These are phyloP conservation scores for Hericium alpestre DNA, from an alignment of 768 basidiomycete genomes.

Conservation along the genomic window DNA sequence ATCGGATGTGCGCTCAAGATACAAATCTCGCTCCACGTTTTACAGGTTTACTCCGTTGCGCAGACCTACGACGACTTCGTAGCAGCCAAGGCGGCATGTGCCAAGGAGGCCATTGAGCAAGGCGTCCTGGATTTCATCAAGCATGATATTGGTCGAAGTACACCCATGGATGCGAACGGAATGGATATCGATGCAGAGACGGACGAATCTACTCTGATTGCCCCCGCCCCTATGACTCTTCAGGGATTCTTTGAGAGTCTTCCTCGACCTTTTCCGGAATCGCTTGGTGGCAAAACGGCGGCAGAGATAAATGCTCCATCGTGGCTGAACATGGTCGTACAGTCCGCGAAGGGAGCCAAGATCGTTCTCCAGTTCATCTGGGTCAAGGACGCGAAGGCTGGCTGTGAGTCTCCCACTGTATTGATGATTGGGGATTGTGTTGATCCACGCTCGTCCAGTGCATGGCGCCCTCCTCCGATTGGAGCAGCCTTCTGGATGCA, in stretches of 20 bases:
- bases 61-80: constrained; percentile 28
- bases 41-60: constrained; percentile 41
- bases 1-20: constrained; percentile 51
- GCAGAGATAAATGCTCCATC: constrained; percentile 43
- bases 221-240: constrained; percentile 23
- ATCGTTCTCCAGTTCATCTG: constrained; percentile 34
- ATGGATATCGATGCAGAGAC: constrained; percentile 6
- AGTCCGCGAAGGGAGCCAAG: constrained; percentile 41
- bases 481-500: constrained; percentile 38
- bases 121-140: constrained; percentile 51
- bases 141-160: constrained; percentile 40
- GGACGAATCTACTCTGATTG: neutral
- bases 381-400: constrained; percentile 29
- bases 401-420: constrained; percentile 27
- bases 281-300: constrained; percentile 34
- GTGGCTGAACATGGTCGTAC: constrained; percentile 42
- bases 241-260: constrained; percentile 56
- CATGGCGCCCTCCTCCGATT: constrained; percentile 57
- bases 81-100: constrained; percentile 45
- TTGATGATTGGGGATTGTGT: neutral
- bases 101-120: constrained; percentile 39
- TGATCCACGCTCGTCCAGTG: constrained; percentile 24
- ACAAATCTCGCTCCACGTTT: constrained; percentile 37
- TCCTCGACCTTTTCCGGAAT: constrained; percentile 52
- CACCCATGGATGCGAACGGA: constrained; percentile 19